phyloP scores from a whole-genome alignment of 208 protist species.

The Acanthamoeba sp. region DNA sequence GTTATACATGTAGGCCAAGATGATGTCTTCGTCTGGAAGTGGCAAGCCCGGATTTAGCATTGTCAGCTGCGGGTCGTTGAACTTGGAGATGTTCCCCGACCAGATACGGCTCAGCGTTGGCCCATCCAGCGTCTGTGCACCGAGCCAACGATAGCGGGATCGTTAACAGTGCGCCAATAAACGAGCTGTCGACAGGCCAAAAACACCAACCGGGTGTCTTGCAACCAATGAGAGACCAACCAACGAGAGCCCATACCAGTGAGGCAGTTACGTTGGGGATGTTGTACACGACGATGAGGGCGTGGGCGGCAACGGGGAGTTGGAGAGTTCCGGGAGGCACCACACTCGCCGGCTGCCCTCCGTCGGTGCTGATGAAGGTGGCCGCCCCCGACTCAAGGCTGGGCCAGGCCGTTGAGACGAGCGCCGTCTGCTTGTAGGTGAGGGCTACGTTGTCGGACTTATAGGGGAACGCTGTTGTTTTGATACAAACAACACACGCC shows the following conservation, averaged over 20 bases:
- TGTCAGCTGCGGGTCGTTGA: background rate
- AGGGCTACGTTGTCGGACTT: constrained; percentile 43
- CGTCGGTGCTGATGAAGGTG: background rate
- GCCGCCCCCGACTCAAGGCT: background rate
- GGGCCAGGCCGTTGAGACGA: background rate
- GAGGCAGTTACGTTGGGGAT: background rate
- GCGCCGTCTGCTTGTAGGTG: background rate
- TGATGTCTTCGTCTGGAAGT: constrained; percentile 1
- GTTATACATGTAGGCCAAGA: constrained; percentile 15
- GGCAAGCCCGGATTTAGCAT: background rate
- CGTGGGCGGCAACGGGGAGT: constrained; percentile 54
- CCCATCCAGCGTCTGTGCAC: constrained; percentile 27
- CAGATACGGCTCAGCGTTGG: constrained; percentile 28
- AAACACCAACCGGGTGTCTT: background rate
- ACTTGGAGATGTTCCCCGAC: constrained; percentile 64
- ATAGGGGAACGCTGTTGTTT: constrained; percentile 24
- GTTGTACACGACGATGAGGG: constrained; percentile 49
- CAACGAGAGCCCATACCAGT: background rate
- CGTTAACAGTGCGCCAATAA: background rate
- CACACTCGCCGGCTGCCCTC: background rate
- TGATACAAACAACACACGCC: no score
- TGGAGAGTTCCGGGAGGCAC: constrained; percentile 39
- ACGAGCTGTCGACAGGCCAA: background rate
- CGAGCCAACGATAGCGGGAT: no score
- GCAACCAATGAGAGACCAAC: background rate